Percentiles rank a stretch among this genome's conserved stretches.
phyloP scores from a whole-genome alignment of 495 filamentous ascomycete genomes.

The Penicillium roqueforti region DNA sequence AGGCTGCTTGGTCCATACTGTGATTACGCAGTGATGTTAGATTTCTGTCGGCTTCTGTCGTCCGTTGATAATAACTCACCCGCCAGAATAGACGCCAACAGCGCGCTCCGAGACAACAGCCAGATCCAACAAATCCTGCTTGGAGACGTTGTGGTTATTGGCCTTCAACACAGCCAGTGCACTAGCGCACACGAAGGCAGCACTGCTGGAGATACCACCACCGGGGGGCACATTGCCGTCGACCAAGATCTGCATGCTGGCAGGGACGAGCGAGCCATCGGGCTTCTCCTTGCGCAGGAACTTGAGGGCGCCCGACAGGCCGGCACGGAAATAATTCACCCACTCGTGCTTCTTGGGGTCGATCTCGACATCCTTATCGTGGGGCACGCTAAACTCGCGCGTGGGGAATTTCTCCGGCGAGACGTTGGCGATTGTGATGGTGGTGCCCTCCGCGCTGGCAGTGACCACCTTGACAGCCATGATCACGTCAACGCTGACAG shows the following conservation, averaged over 20 bases:
- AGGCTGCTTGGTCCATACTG: conserved; percentile 95
- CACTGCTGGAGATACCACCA: conserved; percentile 88
- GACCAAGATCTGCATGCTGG: conserved; percentile 81
- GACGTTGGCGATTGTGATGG: conserved; percentile 72
- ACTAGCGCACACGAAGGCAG: conserved; percentile 88
- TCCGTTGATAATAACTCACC: conserved; percentile 47
- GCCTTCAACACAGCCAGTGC: conserved; percentile 83
- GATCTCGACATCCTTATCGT: conserved; percentile 67
- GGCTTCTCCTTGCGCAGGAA: conserved; percentile 65
- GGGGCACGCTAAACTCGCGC: conserved; percentile 69
- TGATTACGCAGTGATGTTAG: neutral
- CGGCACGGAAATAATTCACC: conserved; percentile 98
- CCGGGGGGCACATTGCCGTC: conserved; percentile 90
- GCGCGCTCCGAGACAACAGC: conserved; percentile 91
- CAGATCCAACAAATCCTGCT: conserved; percentile 82
- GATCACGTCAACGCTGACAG: conserved; percentile 83
- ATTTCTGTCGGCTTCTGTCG: conserved; percentile 25
- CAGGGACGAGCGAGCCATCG: conserved; percentile 52
- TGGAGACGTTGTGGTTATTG: conserved; percentile 80
- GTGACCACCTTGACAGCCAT: conserved; percentile 71
- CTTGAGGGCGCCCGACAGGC: conserved; percentile 74
- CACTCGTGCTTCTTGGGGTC: conserved; percentile 83
- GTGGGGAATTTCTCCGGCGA: conserved; percentile 69
- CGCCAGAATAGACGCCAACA: conserved; percentile 94
- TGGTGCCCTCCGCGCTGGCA: conserved; percentile 35